A percentile compares a stretch with the other conserved stretches of the same genome.
These are phyloP conservation scores for Kodamaea fungicola DNA, from an alignment of 1,139 yeast species.

Conservation along the genomic window DNA sequence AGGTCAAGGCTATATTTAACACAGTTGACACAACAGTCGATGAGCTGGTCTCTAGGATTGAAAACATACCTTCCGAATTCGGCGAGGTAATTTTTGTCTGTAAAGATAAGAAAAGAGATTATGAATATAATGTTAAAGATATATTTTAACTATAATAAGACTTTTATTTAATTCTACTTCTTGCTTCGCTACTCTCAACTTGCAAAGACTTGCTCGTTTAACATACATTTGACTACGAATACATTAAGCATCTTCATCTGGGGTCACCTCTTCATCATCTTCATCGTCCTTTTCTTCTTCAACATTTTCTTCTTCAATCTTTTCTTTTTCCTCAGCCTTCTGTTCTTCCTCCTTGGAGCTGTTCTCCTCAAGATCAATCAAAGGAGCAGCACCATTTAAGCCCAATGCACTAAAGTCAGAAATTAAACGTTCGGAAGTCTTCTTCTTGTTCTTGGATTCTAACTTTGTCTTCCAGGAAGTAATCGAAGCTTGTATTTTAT, in stretches of 20 bases:
- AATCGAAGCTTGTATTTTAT: conserved; percentile 44
- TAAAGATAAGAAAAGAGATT: conserved; percentile 37
- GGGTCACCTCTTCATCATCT: conserved; percentile 16
- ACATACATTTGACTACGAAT: conserved; percentile 1
- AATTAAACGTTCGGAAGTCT: conserved; percentile 59
- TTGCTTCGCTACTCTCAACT: neutral
- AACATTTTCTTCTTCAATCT: conserved; percentile 14
- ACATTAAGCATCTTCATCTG: conserved; percentile 8
- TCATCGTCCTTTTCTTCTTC: conserved; percentile 10
- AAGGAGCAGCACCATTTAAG: conserved; percentile 16
- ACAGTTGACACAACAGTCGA: conserved; percentile 10
- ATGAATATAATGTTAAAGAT: conserved; percentile 32
- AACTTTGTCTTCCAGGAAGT: conserved; percentile 66
- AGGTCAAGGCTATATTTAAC: conserved; percentile 58
- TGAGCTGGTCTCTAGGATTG: neutral
- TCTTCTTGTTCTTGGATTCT: conserved; percentile 46
- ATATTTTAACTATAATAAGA: conserved; percentile 7
- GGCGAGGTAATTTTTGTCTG: conserved; percentile 54
- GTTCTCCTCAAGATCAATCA: conserved; percentile 28
- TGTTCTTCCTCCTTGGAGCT: conserved; percentile 4
- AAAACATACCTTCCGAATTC: neutral
- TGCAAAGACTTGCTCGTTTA: neutral
- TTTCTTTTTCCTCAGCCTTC: conserved; percentile 12
- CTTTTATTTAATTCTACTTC: neutral
- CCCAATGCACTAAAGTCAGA: conserved; percentile 30